Evolutionary conservation across 2,329 filamentous ascomycete species (phyloP).

Genomic region (Fusarium sp.): DNA sequence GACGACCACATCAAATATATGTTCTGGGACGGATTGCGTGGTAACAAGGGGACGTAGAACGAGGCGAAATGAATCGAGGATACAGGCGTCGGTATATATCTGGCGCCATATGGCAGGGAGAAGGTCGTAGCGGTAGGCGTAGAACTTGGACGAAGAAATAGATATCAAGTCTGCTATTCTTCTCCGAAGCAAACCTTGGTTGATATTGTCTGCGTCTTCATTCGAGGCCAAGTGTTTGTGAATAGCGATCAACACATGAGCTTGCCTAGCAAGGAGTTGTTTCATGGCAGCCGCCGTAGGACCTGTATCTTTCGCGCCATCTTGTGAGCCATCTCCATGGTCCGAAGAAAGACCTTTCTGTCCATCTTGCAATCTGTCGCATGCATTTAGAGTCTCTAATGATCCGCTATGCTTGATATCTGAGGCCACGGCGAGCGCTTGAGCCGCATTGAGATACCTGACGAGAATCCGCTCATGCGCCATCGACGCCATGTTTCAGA

Average conservation of each 20-base stretch:
- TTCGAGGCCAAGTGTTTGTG: slow-evolving; percentile 31
- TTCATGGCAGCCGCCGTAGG: slow-evolving; percentile 41
- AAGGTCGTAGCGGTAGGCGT: slow-evolving; percentile 77
- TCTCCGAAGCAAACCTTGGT: slow-evolving; percentile 52
- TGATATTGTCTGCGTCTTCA: background rate
- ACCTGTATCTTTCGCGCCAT: slow-evolving; percentile 15
- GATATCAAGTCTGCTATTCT: slow-evolving; percentile 70
- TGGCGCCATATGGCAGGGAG: slow-evolving; percentile 78
- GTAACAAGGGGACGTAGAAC: slow-evolving; percentile 41
- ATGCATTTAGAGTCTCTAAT: background rate
- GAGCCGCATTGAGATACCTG: slow-evolving; percentile 47
- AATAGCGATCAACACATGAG: slow-evolving; percentile 42
- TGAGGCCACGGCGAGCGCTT: slow-evolving; percentile 26
- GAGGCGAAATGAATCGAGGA: slow-evolving; percentile 70
- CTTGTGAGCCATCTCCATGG: background rate
- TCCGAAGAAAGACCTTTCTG: background rate
- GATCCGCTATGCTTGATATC: background rate
- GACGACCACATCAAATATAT: slow-evolving; percentile 69
- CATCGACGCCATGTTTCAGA: slow-evolving; percentile 39
- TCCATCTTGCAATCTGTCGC: background rate
- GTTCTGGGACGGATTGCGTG: slow-evolving; percentile 24
- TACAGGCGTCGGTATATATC: slow-evolving; percentile 78
- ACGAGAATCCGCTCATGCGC: slow-evolving; percentile 41
- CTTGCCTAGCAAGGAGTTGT: slow-evolving; percentile 52
- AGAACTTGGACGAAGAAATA: slow-evolving; percentile 76